A percentile compares a stretch with the other conserved stretches of the same genome.
These are phyloP conservation scores for Trichoderma lentiforme DNA, from an alignment of 2,329 filamentous ascomycete genomes.

Conservation along the genomic window DNA sequence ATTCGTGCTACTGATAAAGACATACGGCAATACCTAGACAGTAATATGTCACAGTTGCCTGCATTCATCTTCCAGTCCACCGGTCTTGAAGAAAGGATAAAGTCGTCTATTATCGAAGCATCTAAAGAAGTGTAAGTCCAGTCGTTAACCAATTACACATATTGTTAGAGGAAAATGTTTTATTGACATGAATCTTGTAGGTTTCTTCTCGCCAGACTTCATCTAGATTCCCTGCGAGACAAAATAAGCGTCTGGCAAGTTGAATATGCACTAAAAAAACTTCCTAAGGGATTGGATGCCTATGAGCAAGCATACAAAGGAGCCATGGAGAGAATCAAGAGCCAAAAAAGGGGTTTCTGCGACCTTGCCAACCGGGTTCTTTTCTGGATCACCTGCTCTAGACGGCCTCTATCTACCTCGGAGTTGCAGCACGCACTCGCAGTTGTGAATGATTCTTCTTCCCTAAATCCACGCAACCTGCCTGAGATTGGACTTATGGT, in stretches of 20 bases:
- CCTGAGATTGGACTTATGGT: background rate
- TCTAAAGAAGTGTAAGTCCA: no score
- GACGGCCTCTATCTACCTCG: background rate
- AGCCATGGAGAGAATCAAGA: background rate
- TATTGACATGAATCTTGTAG: background rate
- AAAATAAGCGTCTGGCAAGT: background rate
- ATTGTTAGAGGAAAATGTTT: no score
- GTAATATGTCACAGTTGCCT: background rate
- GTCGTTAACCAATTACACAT: no score
- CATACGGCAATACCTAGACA: background rate
- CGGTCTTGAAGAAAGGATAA: background rate
- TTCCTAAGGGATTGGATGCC: background rate
- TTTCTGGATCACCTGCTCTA: background rate
- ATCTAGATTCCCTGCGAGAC: background rate
- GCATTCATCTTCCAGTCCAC: background rate
- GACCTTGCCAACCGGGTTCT: background rate
- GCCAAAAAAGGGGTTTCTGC: background rate
- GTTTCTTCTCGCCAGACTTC: background rate
- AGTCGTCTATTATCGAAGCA: background rate
- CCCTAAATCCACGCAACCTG: background rate
- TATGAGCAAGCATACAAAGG: background rate
- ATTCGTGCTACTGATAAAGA: background rate
- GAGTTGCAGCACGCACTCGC: background rate
- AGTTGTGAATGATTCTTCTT: background rate
- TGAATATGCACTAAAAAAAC: background rate